Evolutionary conservation across 169 alveolate species (phyloP).

Genomic region (Cryptosporidium viatorum): DNA sequence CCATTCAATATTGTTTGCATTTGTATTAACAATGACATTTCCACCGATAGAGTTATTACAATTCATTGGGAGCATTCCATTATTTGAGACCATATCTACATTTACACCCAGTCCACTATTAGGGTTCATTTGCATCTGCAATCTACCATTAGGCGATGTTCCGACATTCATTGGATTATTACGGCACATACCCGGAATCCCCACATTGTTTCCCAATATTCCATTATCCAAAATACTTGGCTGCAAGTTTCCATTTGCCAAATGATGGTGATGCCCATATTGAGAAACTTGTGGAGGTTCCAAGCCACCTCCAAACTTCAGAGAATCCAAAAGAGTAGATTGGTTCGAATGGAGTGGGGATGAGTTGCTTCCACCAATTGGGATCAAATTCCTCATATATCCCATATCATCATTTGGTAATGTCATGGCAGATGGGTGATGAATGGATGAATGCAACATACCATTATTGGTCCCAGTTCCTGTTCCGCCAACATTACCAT

Average conservation of each 20-base stretch:
- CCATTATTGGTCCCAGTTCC: conserved; percentile 30
- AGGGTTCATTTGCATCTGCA: conserved; percentile 64
- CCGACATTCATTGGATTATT: conserved; percentile 26
- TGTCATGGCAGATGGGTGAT: conserved; percentile 65
- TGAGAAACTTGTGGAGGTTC: conserved; percentile 73
- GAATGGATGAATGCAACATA: conserved; percentile 60
- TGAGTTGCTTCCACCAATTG: conserved; percentile 68
- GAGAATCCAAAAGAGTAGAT: conserved; percentile 58
- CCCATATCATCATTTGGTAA: conserved; percentile 61
- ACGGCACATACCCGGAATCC: conserved; percentile 38
- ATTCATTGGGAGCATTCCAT: conserved; percentile 47
- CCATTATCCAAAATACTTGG: conserved; percentile 73
- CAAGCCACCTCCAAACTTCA: conserved; percentile 64
- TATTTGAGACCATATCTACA: conserved; percentile 62
- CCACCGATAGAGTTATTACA: conserved; percentile 25
- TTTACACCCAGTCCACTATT: conserved; percentile 57
- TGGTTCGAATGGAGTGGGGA: conserved; percentile 70
- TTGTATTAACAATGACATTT: conserved; percentile 35
- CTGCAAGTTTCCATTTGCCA: conserved; percentile 24
- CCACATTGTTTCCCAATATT: conserved; percentile 27
- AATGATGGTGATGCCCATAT: conserved; percentile 56
- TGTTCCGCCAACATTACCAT: conserved; percentile 29
- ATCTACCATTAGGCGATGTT: conserved; percentile 53
- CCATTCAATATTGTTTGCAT: conserved; percentile 45
- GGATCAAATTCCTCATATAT: conserved; percentile 62